Evolutionary conservation across 495 filamentous ascomycete genomes (phyloP), one percentile per base, ranked within the genome.

Genomic region (Bathelium albidoporum): DNA sequence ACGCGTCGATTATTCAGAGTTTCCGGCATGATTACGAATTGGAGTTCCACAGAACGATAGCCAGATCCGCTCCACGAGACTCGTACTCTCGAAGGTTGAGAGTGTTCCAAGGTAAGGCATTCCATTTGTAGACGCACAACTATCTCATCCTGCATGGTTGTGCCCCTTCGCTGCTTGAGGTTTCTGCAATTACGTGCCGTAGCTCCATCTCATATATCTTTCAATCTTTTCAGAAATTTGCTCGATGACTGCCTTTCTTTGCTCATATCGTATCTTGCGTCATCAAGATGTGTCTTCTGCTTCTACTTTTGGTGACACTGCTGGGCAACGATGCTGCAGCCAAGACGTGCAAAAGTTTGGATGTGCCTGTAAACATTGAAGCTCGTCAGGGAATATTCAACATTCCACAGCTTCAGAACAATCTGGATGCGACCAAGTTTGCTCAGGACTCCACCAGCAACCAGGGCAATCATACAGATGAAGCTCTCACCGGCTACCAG

Each of bases 361-460:
- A 72, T 4, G 66, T 78, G n/a, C 66, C 69, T 3, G 65, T 78
- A 18, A 32, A 64, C 1, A 69, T 77, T 24, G 68, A 67, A 7
- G 69, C 75, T 2, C 69, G 74, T 14, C 73, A 71, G 32, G 75
- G 59, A 26, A 59, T 74, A 31, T 77, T 76, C 62, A 69, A 73
- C 26, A 53, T 75, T 34, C 52, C 63, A 22, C 68, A 66, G 2
- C 70, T 70, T 5, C 59, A 70, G 55, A 71, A 64, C 10, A 77
- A 76, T 61, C 58, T 70, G 2, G 75, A 77, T 36, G 75, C 73
- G 12, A 74, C 74, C 31, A 65, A 65, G 0, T 74, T 77, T 32
- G 60, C 60, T 5, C 64, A 71, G 53, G 69, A 71, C 16, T 24
- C 68, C 1, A 76, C 73, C 22, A 67, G 65, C 18, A 69, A 71